Evolutionary conservation across 2,329 filamentous ascomycete genomes (phyloP).

Genomic region (Aspergillus hiratsukae): DNA sequence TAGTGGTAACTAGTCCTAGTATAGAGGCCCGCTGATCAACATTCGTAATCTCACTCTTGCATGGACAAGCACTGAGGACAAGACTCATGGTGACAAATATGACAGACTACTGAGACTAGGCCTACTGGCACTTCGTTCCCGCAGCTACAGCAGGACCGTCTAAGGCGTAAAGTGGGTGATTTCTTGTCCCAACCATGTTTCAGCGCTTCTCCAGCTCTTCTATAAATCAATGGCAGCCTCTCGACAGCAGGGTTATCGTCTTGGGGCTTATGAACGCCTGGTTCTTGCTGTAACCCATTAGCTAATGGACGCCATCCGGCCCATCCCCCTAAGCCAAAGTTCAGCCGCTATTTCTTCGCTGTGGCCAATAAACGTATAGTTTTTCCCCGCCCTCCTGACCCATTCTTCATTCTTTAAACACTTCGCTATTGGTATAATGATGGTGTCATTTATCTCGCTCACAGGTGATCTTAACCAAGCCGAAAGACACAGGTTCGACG

Average conservation of each 20-base stretch:
- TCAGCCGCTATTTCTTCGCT: too few species aligned
- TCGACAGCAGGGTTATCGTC: neutral
- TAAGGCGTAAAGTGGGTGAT: neutral
- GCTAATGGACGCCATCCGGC: neutral
- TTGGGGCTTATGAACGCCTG: neutral
- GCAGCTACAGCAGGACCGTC: neutral
- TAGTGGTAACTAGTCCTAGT: neutral
- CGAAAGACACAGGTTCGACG: too few species aligned
- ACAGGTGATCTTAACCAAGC: too few species aligned
- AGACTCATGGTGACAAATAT: neutral
- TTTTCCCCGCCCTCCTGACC: too few species aligned
- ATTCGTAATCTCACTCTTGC: neutral
- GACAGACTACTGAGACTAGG: neutral
- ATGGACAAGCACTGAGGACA: neutral
- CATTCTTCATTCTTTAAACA: too few species aligned
- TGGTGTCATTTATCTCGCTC: too few species aligned
- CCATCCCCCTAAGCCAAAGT: too few species aligned
- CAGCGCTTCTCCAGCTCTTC: neutral
- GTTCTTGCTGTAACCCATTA: neutral
- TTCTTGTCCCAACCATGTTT: neutral
- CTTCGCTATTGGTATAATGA: too few species aligned
- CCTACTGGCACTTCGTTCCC: neutral
- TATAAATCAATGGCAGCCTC: neutral
- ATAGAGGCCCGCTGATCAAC: neutral
- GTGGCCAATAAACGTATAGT: too few species aligned